phyloP scores from a whole-genome alignment of 1,284 basidiomycete species.

The Boletus hoseneyae region DNA sequence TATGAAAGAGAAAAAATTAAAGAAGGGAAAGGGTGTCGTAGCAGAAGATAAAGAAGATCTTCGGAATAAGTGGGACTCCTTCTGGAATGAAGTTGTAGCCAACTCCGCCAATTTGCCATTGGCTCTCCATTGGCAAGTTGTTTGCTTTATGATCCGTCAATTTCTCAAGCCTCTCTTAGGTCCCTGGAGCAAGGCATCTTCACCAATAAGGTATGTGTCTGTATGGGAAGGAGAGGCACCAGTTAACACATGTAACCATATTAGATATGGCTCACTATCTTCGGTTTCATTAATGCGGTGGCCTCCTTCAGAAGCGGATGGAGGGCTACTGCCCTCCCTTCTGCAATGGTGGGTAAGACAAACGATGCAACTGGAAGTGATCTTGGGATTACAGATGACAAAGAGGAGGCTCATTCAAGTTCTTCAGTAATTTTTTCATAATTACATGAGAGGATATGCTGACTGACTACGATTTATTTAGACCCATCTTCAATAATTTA shows the following conservation, averaged over 20 bases:
- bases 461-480: not conserved
- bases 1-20: slow-evolving; percentile 51
- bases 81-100: slow-evolving; percentile 69
- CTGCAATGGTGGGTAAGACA: not conserved
- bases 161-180: slow-evolving; percentile 39
- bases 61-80: slow-evolving; percentile 58
- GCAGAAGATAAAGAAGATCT: slow-evolving; percentile 56
- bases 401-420: slow-evolving; percentile 1
- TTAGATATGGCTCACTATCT: slow-evolving; percentile 60
- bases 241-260: slow-evolving; percentile 4
- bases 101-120: slow-evolving; percentile 78
- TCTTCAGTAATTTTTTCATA: slow-evolving; percentile 5
- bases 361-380: slow-evolving; percentile 6
- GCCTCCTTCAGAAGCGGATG: slow-evolving; percentile 71
- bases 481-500: not conserved
- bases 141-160: not conserved
- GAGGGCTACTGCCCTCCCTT: slow-evolving; percentile 63
- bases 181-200: slow-evolving; percentile 66
- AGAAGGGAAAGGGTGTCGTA: slow-evolving; percentile 52
- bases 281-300: slow-evolving; percentile 61
- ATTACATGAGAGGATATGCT: not conserved
- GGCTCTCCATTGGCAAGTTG: slow-evolving; percentile 76
- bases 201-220: slow-evolving; percentile 51
- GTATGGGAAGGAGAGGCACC: not conserved
- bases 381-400: slow-evolving; percentile 7